A percentile compares a stretch with the other conserved stretches of the same genome.
Evolutionary conservation across 2,329 filamentous ascomycete genomes (phyloP).

Genomic region (Stagonosporopsis tanaceti): DNA sequence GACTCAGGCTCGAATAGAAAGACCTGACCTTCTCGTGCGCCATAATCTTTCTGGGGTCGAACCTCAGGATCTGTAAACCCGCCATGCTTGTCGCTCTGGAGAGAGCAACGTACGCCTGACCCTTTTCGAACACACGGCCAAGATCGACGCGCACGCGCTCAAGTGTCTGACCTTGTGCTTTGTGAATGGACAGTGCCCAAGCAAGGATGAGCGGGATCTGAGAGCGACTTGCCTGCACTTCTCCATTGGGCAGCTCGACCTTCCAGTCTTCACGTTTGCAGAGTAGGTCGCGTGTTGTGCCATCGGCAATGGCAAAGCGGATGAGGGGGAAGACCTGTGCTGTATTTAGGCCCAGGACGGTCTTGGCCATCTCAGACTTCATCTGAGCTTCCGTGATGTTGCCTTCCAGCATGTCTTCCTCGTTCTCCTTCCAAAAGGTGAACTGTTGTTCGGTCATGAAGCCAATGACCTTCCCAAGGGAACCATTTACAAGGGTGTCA

Average conservation of each 20-base stretch:
- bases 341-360: conserved; percentile 56
- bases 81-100: conserved; percentile 89
- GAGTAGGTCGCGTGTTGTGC: conserved; percentile 76
- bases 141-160: conserved; percentile 95
- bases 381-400: conserved; percentile 51
- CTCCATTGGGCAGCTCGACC: conserved; percentile 92
- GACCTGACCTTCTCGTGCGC: conserved; percentile 85
- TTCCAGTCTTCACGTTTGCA: conserved; percentile 94
- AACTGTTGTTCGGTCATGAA: conserved; percentile 78
- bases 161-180: conserved; percentile 93
- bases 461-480: conserved; percentile 81
- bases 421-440: conserved; percentile 64
- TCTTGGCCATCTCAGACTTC: conserved; percentile 59
- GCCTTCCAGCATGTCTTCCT: conserved; percentile 62
- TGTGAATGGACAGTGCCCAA: conserved; percentile 97
- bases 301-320: conserved; percentile 81
- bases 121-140: conserved; percentile 92
- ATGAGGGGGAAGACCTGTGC: conserved; percentile 79
- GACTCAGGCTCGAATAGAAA: conserved; percentile 86
- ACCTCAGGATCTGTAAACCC: conserved; percentile 86
- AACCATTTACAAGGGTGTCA: conserved; percentile 91
- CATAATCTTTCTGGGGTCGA: conserved; percentile 91
- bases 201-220: conserved; percentile 85
- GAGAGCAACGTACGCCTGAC: conserved; percentile 95
- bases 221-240: conserved; percentile 85